Evolutionary conservation across 305 asterid species (phyloP), one percentile per base, ranked within the genome.

Genomic region (Fraxinus dipetala): DNA sequence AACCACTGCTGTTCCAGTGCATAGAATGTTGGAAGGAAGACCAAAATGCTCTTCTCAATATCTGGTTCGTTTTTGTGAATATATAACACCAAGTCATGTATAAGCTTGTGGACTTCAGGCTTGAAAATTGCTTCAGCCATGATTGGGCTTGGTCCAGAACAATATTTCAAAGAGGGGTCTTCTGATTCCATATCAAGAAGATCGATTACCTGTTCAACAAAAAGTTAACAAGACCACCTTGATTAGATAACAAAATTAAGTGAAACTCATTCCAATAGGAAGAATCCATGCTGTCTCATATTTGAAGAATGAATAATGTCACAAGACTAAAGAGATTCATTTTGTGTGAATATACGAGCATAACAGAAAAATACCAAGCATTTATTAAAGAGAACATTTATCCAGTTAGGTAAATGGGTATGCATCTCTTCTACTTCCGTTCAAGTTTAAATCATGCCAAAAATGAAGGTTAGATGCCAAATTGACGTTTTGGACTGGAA

Each of bases 1-100:
- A 54, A 82, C 99, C 99, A 96, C 87, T 94, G 99, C 87, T 92
- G 91, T 90, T 96, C 98, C 80, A 96, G 85, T 61, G 98, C 87
- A 85, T 85, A 79, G 89, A 93, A 94, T 51, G 99, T 93, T 30
- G 99, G 99, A 84, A 96, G 98, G 85, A 96, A 94, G 82, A 96
- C 85, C 90, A 96, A 88, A 83, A 94, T 94, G 87, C 99, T 91
- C 92, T 94, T 94, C 89, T 94, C 98, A 70, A 96, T 94, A 86
- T 96, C 99, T 76, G 90, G 89, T 89, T 96, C 99, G 73, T 87
- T 93, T 78, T 87, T 90, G 89, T 96, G 96, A 84, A 94, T 96
- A 84, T 94, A 87, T 78, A 94, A 16, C 86, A 96, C 90, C 91
- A 96, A 89, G 77, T 94, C 83, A 85, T 92, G 98, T 80, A 96